Evolutionary conservation across 768 basidiomycete species (phyloP), one percentile per base, ranked within the genome.

Genomic region (Chalciporus sphaerocephalus): DNA sequence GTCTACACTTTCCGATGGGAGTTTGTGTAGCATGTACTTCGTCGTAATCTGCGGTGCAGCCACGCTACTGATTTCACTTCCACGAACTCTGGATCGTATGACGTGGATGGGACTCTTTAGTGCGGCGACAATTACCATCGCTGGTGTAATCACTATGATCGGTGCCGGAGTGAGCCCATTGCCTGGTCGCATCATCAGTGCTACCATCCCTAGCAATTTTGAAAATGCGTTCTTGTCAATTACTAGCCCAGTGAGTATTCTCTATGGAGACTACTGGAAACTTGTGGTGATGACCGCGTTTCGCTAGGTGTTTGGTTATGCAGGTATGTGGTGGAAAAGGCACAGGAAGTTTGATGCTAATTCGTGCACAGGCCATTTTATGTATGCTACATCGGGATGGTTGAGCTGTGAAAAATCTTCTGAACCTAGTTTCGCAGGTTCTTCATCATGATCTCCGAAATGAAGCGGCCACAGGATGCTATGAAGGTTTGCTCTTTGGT

Each of bases 381-480:
- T 78, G 75, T 76, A 55, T 20, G 67, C 39, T 4, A 17, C 21
- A 17, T 23, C 35, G 16, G n/a, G 1, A 33, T 2, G n/a, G 22
- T 4, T n/a, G 21, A 16, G 33, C 23, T 27, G 33, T 32, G n/a
- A 40, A 27, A n/a, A 21, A 27, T 28, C 11, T 35, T 38, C 39
- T 47, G 36, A 53, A 34, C 28, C n/a, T 38, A 2, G n/a, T 4
- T 23, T 21, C 33, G 10, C 28, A 77, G 76, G 73, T 79, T 79
- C 55, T 79, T 79, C 51, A 72, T 79, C 32, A 56, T 79, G n/a
- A 77, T 78, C 23, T 79, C 78, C 12, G 78, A 80, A 53, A 79
- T 79, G 79, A 61, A 59, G 17, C 56, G 52, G 21, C 76, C 79
- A 1, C 56, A 71, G 50, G 76, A 79, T 51, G 76, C 76, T 6